These are phyloP conservation scores for Saxispiralis lemnorum DNA, from an alignment of 495 filamentous ascomycete genomes.

Conservation along the genomic window DNA sequence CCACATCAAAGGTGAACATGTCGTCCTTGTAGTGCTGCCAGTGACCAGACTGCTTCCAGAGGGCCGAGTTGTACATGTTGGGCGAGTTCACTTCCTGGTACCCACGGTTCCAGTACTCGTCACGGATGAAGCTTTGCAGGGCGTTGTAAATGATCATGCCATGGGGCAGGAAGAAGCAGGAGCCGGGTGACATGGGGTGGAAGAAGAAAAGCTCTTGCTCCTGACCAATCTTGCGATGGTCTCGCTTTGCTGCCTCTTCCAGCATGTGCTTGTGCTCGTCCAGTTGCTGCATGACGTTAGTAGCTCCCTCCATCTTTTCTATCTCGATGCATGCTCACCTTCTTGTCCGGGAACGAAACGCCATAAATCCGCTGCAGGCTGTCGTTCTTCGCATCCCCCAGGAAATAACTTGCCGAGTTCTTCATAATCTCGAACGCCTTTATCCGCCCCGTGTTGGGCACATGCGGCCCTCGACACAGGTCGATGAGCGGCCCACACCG, in stretches of 20 bases:
- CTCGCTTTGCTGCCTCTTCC: constrained; percentile 89
- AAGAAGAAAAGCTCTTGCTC: constrained; percentile 98
- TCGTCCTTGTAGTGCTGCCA: constrained; percentile 92
- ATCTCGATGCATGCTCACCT: constrained; percentile 21
- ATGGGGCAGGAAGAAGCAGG: constrained; percentile 58
- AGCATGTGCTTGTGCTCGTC: constrained; percentile 78
- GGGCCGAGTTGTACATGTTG: constrained; percentile 79
- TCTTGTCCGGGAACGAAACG: constrained; percentile 94
- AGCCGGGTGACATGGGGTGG: constrained; percentile 75
- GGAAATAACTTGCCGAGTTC: constrained; percentile 93
- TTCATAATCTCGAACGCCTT: constrained; percentile 87
- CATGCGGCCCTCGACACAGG: constrained; percentile 66
- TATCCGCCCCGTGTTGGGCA: constrained; percentile 80
- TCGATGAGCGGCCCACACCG: constrained; percentile 67
- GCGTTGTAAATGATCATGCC: constrained; percentile 85
- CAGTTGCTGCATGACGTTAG: constrained; percentile 33
- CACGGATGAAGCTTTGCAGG: constrained; percentile 56
- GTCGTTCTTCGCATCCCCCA: constrained; percentile 82
- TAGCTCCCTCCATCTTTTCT: neutral
- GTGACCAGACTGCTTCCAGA: constrained; percentile 91
- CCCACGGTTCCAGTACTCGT: constrained; percentile 80
- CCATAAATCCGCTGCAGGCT: constrained; percentile 91
- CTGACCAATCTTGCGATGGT: constrained; percentile 75
- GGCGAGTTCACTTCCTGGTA: constrained; percentile 92
- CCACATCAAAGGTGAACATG: constrained; percentile 85